Base-by-base conservation (phyloP, 139 green algal genomes). In the Micromonas pusilla region DNA sequence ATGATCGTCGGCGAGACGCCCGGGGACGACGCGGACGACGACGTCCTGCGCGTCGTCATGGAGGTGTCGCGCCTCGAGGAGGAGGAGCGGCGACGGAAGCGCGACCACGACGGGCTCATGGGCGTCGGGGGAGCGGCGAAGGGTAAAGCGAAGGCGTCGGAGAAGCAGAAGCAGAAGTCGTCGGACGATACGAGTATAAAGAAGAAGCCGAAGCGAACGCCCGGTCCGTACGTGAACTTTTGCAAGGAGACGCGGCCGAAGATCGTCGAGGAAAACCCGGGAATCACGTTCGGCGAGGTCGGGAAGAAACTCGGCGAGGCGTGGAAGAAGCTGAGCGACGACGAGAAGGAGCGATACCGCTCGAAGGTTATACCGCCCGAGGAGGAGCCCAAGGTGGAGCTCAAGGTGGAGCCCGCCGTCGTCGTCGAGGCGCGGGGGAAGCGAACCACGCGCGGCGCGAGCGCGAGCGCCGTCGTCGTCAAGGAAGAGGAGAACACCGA, bases 21-120 rank as follows among this genome's bases (percentile, higher is more conserved):
- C 13, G 60, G 13, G 25, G 23, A 68, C 6, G 60, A 1, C 6
- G 60, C 19, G 25, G 60, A 68, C 5, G 60, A 68, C 25, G 25
- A 9, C 6, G 60, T 36, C 5, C 25, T 30, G 6, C 5, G 9
- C 19, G 60, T 5, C 60, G 60, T 36, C 5, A 9, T 32, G 6
- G 60, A 73, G 16, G 34, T 83, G 21, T 77, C 83, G 66, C 78
- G 81, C 0, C 76, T 77, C n/a, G 80, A 83, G 31, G 80, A 77
- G 30, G 73, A 78, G 38, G 79, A 81, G 70, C 30, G 65, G 32
- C 0, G 72, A 74, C n/a, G n/a, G n/a, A n/a, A n/a, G n/a, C n/a
- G n/a, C n/a, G n/a, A n/a, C n/a, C n/a, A n/a, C n/a, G n/a, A n/a
- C n/a, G n/a, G n/a, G n/a, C n/a, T n/a, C n/a, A n/a, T n/a, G n/a